Evolutionary conservation across 2,329 filamentous ascomycete genomes (phyloP).

Genomic region (Aureobasidium sp.): DNA sequence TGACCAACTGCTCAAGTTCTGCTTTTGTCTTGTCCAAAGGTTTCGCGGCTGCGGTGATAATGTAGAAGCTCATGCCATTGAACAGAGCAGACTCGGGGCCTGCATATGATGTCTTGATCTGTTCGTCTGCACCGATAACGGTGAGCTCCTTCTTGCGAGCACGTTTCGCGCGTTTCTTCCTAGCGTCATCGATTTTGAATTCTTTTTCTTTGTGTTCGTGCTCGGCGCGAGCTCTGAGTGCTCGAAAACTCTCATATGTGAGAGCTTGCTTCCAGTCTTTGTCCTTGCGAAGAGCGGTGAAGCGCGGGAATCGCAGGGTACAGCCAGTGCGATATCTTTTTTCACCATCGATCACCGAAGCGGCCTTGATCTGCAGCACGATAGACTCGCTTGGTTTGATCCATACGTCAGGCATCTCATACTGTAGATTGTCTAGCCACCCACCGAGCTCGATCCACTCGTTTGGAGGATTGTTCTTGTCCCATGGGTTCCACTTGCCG

Average conservation of each 20-base stretch:
- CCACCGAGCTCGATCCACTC: constrained; percentile 77
- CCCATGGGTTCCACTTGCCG: constrained; percentile 87
- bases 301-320: constrained; percentile 86
- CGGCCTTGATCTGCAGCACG: constrained; percentile 82
- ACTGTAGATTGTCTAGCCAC: constrained; percentile 52
- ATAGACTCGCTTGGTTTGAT: constrained; percentile 84
- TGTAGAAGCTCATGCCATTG: constrained; percentile 66
- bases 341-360: constrained; percentile 60
- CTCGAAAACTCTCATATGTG: constrained; percentile 68
- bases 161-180: constrained; percentile 56
- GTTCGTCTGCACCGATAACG: constrained; percentile 62
- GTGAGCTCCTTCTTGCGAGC: constrained; percentile 61
- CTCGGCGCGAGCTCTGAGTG: constrained; percentile 62
- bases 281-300: constrained; percentile 74
- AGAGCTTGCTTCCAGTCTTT: constrained; percentile 76
- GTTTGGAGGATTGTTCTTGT: constrained; percentile 65
- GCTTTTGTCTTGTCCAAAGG: constrained; percentile 69
- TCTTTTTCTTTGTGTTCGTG: constrained; percentile 65
- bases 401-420: constrained; percentile 83
- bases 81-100: constrained; percentile 61
- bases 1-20: constrained; percentile 74
- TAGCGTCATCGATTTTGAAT: constrained; percentile 61
- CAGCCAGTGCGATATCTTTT: constrained; percentile 69
- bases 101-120: constrained; percentile 45
- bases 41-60: constrained; percentile 67